A percentile compares a stretch with the other conserved stretches of the same genome.
Conservation (phyloP, 2,329 filamentous ascomycete genomes). For the Colletotrichum phormii region DNA sequence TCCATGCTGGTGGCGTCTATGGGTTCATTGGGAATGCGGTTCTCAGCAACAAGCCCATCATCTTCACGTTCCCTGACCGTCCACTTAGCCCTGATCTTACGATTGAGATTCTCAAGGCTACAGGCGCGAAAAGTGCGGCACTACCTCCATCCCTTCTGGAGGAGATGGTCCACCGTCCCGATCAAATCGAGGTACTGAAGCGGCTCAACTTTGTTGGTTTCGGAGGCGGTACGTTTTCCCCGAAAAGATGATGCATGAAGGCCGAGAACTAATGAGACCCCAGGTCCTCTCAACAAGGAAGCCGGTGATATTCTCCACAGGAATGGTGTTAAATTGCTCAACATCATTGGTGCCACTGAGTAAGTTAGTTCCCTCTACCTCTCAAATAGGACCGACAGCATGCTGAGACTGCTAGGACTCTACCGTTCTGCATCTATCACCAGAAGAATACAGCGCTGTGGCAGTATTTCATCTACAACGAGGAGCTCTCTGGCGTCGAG, state of each 20-base stretch:
- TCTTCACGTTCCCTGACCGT: constrained; percentile 45
- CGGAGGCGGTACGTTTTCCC: constrained; percentile 48
- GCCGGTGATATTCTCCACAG: constrained; percentile 52
- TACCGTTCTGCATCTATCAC: constrained; percentile 50
- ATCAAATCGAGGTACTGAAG: constrained; percentile 45
- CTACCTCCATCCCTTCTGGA: constrained; percentile 56
- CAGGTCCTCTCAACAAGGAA: constrained; percentile 44
- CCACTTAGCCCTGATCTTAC: constrained; percentile 50
- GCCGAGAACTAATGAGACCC: not conserved
- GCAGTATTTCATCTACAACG: constrained; percentile 44
- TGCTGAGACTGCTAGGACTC: not conserved
- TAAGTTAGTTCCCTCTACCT: not conserved
- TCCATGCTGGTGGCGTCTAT: constrained; percentile 51
- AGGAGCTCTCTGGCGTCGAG: constrained; percentile 53
- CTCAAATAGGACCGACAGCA: too few species aligned
- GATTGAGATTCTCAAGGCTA: constrained; percentile 45
- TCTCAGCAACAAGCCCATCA: constrained; percentile 43
- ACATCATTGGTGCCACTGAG: constrained; percentile 57
- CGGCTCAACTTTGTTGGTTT: constrained; percentile 49
- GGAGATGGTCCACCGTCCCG: constrained; percentile 51
- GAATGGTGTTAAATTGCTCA: constrained; percentile 48
- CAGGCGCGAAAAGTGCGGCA: constrained; percentile 42
- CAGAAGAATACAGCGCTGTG: constrained; percentile 38
- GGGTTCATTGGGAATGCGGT: constrained; percentile 41
- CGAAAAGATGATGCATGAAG: too few species aligned